Percentiles rank a stretch among this genome's conserved stretches.
Evolutionary conservation across 1,284 basidiomycete genomes (phyloP).

Genomic region (Heterobasidion irregulare): DNA sequence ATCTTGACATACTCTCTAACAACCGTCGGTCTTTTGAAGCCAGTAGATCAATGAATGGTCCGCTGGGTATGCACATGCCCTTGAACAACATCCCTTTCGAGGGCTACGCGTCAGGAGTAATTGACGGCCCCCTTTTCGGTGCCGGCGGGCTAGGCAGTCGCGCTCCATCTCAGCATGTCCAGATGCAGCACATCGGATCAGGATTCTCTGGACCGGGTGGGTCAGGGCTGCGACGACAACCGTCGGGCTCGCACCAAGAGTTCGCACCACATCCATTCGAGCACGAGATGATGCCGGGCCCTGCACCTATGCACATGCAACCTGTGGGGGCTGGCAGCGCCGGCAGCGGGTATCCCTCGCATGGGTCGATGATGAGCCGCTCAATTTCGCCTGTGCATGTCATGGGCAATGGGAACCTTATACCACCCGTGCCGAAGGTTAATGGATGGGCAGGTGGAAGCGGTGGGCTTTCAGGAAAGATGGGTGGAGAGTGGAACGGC

Average conservation of each 20-base stretch:
- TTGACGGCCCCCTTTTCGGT: conserved; percentile 7
- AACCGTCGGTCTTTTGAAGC: conserved; percentile 14
- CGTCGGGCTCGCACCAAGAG: conserved; percentile 10
- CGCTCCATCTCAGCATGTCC: neutral
- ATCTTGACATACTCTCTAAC: conserved; percentile 46
- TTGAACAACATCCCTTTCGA: conserved; percentile 1
- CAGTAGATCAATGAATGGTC: conserved; percentile 2
- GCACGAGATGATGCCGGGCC: neutral
- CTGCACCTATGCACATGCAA: conserved; percentile 7
- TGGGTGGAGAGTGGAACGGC: conserved; percentile 3
- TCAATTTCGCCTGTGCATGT: conserved; percentile 9
- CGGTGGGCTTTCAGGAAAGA: conserved; percentile 1
- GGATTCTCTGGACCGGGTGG: neutral
- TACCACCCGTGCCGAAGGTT: conserved; percentile 4
- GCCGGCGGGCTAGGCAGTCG: conserved; percentile 1
- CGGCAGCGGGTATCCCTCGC: neutral
- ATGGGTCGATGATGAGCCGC: conserved; percentile 1
- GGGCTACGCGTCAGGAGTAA: conserved; percentile 4
- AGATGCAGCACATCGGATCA: neutral
- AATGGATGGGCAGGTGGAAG: conserved; percentile 10
- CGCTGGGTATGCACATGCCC: conserved; percentile 5
- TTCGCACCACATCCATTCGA: conserved; percentile 3
- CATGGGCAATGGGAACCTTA: neutral
- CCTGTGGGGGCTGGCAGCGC: neutral
- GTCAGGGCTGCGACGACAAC: conserved; percentile 6